A percentile compares a stretch with the other conserved stretches of the same genome.
Conservation (phyloP, 257 asterid species). For the Capsicum baccatum region DNA sequence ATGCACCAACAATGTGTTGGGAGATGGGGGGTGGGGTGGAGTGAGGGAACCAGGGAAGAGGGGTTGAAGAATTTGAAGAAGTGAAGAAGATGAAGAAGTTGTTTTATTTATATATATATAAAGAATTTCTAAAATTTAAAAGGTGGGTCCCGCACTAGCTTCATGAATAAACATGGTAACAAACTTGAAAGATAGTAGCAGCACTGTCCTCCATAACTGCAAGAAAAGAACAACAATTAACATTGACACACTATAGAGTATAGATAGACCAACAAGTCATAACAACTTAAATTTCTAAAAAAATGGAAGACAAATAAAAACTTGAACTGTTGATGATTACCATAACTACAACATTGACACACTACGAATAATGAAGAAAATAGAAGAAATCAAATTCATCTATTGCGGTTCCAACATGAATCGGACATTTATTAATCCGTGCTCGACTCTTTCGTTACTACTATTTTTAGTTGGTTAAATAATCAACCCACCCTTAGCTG, state of each 20-base stretch:
- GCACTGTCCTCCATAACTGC: slow-evolving; percentile 52
- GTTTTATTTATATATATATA: too few relatives aligned
- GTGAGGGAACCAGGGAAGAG: too few relatives aligned
- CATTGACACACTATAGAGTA: background rate
- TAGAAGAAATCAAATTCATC: too few relatives aligned
- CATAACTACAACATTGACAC: too few relatives aligned
- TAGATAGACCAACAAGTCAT: background rate
- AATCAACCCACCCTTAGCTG: background rate
- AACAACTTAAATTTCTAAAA: background rate
- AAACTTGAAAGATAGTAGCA: slow-evolving; percentile 51
- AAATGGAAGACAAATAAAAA: too few relatives aligned
- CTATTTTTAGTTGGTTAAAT: background rate
- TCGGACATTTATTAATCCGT: background rate
- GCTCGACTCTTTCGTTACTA: background rate
- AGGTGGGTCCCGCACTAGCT: slow-evolving; percentile 33
- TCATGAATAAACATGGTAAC: slow-evolving; percentile 51
- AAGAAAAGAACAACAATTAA: background rate
- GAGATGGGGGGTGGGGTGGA: too few relatives aligned
- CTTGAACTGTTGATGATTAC: too few relatives aligned
- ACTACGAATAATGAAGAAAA: too few relatives aligned
- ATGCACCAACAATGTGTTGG: too few relatives aligned
- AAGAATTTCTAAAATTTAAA: too few relatives aligned
- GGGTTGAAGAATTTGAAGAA: too few relatives aligned
- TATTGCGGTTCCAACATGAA: background rate
- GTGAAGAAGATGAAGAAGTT: too few relatives aligned